Percentiles rank a stretch among this genome's conserved stretches.
Conservation (phyloP, 2,329 filamentous ascomycete species). For the Clonostachys rhizophaga region DNA sequence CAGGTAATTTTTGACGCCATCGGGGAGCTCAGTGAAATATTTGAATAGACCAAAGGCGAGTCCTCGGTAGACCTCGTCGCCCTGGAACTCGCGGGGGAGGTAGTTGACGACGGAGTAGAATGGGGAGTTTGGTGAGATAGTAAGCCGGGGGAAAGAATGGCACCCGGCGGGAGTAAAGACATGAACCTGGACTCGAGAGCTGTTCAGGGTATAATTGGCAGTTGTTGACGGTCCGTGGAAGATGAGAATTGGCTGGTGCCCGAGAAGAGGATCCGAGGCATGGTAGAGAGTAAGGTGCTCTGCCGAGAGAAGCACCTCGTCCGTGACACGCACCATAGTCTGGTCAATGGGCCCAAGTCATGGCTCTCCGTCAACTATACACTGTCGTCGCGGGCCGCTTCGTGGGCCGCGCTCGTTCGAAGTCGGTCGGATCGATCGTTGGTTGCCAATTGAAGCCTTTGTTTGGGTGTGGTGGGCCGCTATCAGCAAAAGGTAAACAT, state of each 20-base stretch:
- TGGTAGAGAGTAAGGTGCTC: constrained; percentile 86
- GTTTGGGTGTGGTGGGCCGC: not conserved
- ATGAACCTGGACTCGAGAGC: constrained; percentile 91
- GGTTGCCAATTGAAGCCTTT: not conserved
- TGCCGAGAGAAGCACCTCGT: constrained; percentile 73
- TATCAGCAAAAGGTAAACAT: not conserved
- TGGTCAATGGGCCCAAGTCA: constrained; percentile 18
- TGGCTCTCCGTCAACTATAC: constrained; percentile 7
- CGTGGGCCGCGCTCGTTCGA: not conserved
- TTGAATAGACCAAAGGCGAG: constrained; percentile 90
- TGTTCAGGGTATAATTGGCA: constrained; percentile 79
- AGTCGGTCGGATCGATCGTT: not conserved
- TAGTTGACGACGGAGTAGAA: constrained; percentile 88
- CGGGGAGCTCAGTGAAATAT: constrained; percentile 86
- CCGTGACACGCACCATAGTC: constrained; percentile 79
- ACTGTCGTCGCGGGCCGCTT: not conserved
- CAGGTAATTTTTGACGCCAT: constrained; percentile 68
- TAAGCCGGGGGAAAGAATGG: constrained; percentile 84
- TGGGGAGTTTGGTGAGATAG: constrained; percentile 86
- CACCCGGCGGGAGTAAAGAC: constrained; percentile 87
- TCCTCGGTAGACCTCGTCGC: constrained; percentile 86
- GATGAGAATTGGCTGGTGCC: constrained; percentile 76
- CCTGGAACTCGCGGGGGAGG: constrained; percentile 89
- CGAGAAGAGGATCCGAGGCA: constrained; percentile 77
- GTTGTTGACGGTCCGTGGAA: constrained; percentile 92